Conservation (phyloP, 2,329 filamentous ascomycete genomes). For the Curvularia hawaiiensis region DNA sequence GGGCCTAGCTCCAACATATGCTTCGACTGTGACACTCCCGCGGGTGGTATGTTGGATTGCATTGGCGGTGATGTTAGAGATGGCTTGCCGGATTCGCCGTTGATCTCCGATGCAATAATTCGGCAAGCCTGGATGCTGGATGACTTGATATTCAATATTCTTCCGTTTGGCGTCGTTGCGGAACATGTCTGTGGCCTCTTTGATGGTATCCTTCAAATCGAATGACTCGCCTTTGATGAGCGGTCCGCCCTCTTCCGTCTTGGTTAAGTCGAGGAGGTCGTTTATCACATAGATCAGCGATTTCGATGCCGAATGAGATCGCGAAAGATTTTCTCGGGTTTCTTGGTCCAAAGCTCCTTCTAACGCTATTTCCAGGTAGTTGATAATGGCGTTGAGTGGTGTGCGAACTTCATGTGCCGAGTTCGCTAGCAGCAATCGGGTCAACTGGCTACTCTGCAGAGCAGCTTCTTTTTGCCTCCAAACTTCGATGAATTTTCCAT, state of each 20-base stretch:
- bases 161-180: conserved; percentile 76
- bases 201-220: conserved; percentile 71
- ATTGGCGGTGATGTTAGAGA: conserved; percentile 84
- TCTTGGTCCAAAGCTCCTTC: conserved; percentile 81
- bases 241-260: conserved; percentile 80
- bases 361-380: conserved; percentile 88
- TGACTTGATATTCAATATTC: conserved; percentile 70
- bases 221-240: conserved; percentile 83
- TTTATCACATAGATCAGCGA: conserved; percentile 95
- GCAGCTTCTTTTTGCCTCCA: conserved; percentile 91
- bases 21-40: conserved; percentile 73
- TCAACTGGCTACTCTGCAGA: conserved; percentile 80
- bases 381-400: conserved; percentile 90
- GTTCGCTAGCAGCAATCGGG: conserved; percentile 78
- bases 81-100: conserved; percentile 77
- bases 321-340: conserved; percentile 81
- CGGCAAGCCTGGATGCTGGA: conserved; percentile 72
- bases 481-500: conserved; percentile 88
- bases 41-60: conserved; percentile 76
- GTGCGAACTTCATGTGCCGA: conserved; percentile 92
- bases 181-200: conserved; percentile 79
- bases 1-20: conserved; percentile 58
- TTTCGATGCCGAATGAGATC: conserved; percentile 89
- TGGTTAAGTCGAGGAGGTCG: conserved; percentile 85
- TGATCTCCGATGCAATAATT: conserved; percentile 77